Conservation (phyloP, 495 filamentous ascomycete species). For the Haplographium delicatum region DNA sequence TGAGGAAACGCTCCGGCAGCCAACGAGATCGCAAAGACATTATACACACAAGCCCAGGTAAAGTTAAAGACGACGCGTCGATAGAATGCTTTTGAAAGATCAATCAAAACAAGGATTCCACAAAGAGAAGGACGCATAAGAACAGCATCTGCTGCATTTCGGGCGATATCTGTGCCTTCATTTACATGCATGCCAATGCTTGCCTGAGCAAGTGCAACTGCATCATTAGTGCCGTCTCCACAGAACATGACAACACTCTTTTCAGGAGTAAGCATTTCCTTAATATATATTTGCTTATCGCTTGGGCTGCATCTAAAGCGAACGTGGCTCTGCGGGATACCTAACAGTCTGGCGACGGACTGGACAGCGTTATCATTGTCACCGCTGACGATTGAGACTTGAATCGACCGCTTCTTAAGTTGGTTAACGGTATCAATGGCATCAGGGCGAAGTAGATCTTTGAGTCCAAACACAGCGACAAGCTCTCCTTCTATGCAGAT, state of each 20-base stretch:
- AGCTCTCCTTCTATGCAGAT: constrained; percentile 48
- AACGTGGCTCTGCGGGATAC: constrained; percentile 43
- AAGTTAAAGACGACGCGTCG: constrained; percentile 65
- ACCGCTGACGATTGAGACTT: constrained; percentile 62
- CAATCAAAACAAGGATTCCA: constrained; percentile 54
- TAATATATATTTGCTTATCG: constrained; percentile 60
- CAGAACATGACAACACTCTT: constrained; percentile 53
- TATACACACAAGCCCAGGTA: constrained; percentile 68
- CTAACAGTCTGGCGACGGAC: constrained; percentile 44
- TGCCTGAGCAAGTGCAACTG: constrained; percentile 66
- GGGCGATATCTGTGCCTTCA: constrained; percentile 57
- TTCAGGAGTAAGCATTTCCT: constrained; percentile 27
- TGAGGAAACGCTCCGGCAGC: constrained; percentile 63
- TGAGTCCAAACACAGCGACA: constrained; percentile 53
- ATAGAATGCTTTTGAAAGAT: constrained; percentile 50
- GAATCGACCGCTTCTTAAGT: constrained; percentile 51
- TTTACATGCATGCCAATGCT: constrained; percentile 68
- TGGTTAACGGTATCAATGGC: constrained; percentile 40
- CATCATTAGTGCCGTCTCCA: constrained; percentile 81
- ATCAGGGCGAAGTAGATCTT: constrained; percentile 55
- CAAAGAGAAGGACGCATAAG: constrained; percentile 53
- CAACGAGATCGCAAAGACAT: constrained; percentile 64
- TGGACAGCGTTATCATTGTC: constrained; percentile 59
- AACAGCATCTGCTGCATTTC: constrained; percentile 64
- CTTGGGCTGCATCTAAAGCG: constrained; percentile 48